Base-by-base conservation (phyloP, 108 stramenopile genomes). In the Conticribra guillardii region DNA sequence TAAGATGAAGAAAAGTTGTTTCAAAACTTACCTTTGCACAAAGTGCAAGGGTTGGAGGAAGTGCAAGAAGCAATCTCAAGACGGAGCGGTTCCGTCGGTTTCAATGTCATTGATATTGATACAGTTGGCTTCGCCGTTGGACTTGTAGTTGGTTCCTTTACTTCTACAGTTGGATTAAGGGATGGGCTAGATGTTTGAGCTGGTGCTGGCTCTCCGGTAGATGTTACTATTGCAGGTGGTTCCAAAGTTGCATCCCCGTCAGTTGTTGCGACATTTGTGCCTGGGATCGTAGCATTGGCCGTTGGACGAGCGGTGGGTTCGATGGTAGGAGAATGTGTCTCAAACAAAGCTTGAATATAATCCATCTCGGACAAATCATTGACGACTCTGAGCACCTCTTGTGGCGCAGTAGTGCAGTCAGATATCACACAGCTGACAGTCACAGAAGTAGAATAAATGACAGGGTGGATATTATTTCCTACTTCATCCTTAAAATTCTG, bases 361-460 rank as follows among this genome's bases (percentile, higher is more conserved):
- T 57, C 72, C 47, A 52, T 33, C 19, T 64, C 22, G 54, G 49
- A 30, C 2, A 71, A 33, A 15, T 56, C 29, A 18, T 28, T 31
- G 24, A 56, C 55, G 31, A 29, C 54, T 28, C 49, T 45, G 0
- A 28, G 28, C 3, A 73, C 63, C 14, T 32, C 28, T 18, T 64
- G 62, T 0, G 63, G 0, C 21, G 63, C 63, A 33, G 63, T 37
- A 49, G 49, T 18, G 44, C 72, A 73, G 41, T 73, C 72, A 11
- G 62, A 44, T 7, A 23, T 29, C 15, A 21, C 11, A 52, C 72
- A 73, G 30, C 57, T 24, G n/a, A 64, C 72, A 14, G 54, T 57
- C 31, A 73, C 72, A 17, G 63, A 73, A 2, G 72, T 49, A 2
- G 72, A 64, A 64, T 48, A 73, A 7, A 73, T 21, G 4, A 73